Conservation (phyloP, 1,139 yeast genomes). For the Lodderomyces oxycetoniae region DNA sequence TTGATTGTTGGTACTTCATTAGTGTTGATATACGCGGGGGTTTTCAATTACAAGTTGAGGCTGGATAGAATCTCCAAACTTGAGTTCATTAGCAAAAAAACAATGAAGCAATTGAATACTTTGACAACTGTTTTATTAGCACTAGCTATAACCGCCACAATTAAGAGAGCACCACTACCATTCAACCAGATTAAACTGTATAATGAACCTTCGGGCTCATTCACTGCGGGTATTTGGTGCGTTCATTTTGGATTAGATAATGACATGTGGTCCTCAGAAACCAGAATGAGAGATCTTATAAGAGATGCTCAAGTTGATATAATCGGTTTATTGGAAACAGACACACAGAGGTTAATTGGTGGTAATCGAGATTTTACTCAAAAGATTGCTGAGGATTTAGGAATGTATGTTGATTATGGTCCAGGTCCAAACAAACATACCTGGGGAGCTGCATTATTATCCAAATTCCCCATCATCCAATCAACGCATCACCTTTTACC, state of each 20-base stretch:
- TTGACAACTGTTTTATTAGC: constrained; percentile 30
- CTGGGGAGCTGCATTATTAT: constrained; percentile 92
- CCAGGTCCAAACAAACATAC: constrained; percentile 98
- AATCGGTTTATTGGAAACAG: constrained; percentile 85
- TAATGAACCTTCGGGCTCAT: constrained; percentile 67
- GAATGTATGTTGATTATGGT: constrained; percentile 93
- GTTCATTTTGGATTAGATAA: constrained; percentile 95
- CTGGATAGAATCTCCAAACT: constrained; percentile 20
- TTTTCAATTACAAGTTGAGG: constrained; percentile 28
- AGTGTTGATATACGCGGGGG: constrained; percentile 43
- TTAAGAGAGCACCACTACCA: constrained; percentile 46
- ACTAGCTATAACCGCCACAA: constrained; percentile 37
- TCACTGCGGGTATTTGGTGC: constrained; percentile 98
- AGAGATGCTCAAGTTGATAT: constrained; percentile 85
- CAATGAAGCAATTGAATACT: constrained; percentile 23
- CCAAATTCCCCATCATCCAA: constrained; percentile 87
- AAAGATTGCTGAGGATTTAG: constrained; percentile 84
- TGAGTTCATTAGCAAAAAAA: constrained; percentile 17
- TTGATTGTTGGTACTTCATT: constrained; percentile 48
- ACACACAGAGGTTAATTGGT: constrained; percentile 89
- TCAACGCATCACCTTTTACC: constrained; percentile 91
- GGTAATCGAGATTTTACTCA: constrained; percentile 95
- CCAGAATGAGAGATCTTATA: constrained; percentile 79
- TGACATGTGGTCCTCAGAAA: constrained; percentile 97
- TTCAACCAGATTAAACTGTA: constrained; percentile 62